Percentiles rank a stretch among this genome's conserved stretches.
Conservation (phyloP, 2,329 filamentous ascomycete species). For the Ceratocystis colombiana region DNA sequence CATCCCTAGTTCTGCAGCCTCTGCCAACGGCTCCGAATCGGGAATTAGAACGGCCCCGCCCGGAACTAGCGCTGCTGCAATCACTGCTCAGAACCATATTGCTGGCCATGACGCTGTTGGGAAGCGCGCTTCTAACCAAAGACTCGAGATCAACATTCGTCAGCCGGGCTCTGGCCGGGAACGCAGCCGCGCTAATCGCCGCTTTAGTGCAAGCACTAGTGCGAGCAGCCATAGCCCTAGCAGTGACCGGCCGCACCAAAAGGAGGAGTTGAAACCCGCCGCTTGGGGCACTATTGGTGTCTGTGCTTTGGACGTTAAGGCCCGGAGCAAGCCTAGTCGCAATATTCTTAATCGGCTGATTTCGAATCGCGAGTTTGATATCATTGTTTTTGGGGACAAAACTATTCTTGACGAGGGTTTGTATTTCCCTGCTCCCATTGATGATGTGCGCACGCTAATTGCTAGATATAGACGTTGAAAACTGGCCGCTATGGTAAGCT, state of each 20-base stretch:
- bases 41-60: slow-evolving; percentile 28
- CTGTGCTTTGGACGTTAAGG: slow-evolving; percentile 90
- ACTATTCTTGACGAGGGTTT: slow-evolving; percentile 85
- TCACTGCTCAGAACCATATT: slow-evolving; percentile 21
- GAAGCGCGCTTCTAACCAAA: slow-evolving; percentile 18
- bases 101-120: slow-evolving; percentile 25
- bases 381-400: slow-evolving; percentile 96
- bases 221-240: slow-evolving; percentile 72
- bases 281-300: slow-evolving; percentile 70
- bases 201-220: slow-evolving; percentile 73
- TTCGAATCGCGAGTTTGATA: slow-evolving; percentile 84
- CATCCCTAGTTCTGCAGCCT: slow-evolving; percentile 43
- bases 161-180: slow-evolving; percentile 46
- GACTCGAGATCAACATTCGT: slow-evolving; percentile 30
- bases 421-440: slow-evolving; percentile 27
- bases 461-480: slow-evolving; percentile 58
- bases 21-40: slow-evolving; percentile 45
- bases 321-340: slow-evolving; percentile 88
- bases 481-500: slow-evolving; percentile 77
- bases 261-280: slow-evolving; percentile 50
- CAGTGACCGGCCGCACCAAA: slow-evolving; percentile 55
- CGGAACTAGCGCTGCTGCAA: slow-evolving; percentile 17
- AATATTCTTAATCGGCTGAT: slow-evolving; percentile 93
- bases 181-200: slow-evolving; percentile 59
- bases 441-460: background rate